A percentile compares a stretch with the other conserved stretches of the same genome.
phyloP scores from a whole-genome alignment of 2,329 filamentous ascomycete genomes.

The Pyrenochaeta sp. region DNA sequence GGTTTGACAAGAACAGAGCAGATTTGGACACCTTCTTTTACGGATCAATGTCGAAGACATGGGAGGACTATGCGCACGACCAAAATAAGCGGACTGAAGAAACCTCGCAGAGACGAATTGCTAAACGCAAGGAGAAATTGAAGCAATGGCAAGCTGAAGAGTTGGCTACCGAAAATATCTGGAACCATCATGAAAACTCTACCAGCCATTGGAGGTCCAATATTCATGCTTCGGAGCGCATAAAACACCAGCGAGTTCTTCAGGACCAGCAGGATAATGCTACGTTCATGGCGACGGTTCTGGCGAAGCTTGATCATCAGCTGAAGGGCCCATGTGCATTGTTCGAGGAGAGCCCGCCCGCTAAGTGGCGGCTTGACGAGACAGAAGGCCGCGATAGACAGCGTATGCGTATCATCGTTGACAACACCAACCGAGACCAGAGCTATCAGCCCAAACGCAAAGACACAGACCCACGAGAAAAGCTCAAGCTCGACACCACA shows the following conservation, averaged over 20 bases:
- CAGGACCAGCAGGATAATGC: slow-evolving; percentile 96
- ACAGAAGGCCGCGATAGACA: slow-evolving; percentile 96
- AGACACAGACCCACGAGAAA: slow-evolving; percentile 62
- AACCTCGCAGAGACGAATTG: slow-evolving; percentile 72
- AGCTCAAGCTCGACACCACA: slow-evolving; percentile 58
- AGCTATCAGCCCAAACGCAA: slow-evolving; percentile 87
- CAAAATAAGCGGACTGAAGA: slow-evolving; percentile 86
- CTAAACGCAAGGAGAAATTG: slow-evolving; percentile 82
- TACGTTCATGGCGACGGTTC: slow-evolving; percentile 76
- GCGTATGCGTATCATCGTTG: slow-evolving; percentile 85
- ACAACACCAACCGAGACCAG: slow-evolving; percentile 70
- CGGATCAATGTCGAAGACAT: slow-evolving; percentile 78
- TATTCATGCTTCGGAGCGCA: slow-evolving; percentile 89
- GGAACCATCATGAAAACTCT: slow-evolving; percentile 83
- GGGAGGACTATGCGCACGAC: slow-evolving; percentile 84
- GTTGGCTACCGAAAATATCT: slow-evolving; percentile 72
- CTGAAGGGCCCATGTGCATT: slow-evolving; percentile 82
- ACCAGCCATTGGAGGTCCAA: slow-evolving; percentile 95
- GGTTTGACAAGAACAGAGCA: slow-evolving; percentile 83
- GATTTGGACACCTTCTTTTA: slow-evolving; percentile 86
- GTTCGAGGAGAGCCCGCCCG: slow-evolving; percentile 70
- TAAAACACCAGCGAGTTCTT: slow-evolving; percentile 86
- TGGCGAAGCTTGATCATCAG: slow-evolving; percentile 80
- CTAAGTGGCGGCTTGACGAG: slow-evolving; percentile 92
- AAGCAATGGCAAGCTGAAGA: slow-evolving; percentile 80